Evolutionary conservation across 345 rosid species (phyloP).

Genomic region (Abelmoschus esculentus): DNA sequence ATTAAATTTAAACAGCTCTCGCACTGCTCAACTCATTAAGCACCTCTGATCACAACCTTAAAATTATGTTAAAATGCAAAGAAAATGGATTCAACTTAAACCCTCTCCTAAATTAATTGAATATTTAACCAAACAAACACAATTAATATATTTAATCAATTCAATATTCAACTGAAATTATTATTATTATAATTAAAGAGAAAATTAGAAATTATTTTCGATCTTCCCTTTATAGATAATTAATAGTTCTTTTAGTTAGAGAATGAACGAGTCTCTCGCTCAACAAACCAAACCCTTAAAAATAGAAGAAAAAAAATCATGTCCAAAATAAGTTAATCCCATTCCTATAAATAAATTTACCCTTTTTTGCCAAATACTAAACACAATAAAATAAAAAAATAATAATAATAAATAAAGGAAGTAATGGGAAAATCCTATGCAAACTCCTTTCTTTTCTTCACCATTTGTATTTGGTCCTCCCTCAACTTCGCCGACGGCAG

Average conservation of each 20-base stretch:
- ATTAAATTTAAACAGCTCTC: no score
- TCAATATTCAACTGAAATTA: no score
- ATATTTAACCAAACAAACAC: no score
- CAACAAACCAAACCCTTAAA: background rate
- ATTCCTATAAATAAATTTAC: background rate
- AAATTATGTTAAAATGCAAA: no score
- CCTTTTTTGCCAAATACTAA: background rate
- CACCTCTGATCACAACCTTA: no score
- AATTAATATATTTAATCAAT: no score
- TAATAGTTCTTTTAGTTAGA: background rate
- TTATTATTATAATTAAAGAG: no score
- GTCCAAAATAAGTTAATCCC: background rate
- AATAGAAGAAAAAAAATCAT: background rate
- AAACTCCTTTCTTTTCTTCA: background rate
- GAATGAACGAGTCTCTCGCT: background rate
- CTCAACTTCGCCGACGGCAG: slow-evolving; percentile 6
- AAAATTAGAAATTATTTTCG: no score
- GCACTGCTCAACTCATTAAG: no score
- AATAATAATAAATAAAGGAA: background rate
- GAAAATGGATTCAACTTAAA: no score
- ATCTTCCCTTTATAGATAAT: background rate
- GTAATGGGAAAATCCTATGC: slow-evolving; percentile 7
- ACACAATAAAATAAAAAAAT: background rate
- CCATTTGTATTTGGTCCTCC: slow-evolving; percentile 11
- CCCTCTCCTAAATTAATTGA: no score